These are phyloP conservation scores for Lotmaria passim DNA, from an alignment of 208 protist species.

Conservation along the genomic window DNA sequence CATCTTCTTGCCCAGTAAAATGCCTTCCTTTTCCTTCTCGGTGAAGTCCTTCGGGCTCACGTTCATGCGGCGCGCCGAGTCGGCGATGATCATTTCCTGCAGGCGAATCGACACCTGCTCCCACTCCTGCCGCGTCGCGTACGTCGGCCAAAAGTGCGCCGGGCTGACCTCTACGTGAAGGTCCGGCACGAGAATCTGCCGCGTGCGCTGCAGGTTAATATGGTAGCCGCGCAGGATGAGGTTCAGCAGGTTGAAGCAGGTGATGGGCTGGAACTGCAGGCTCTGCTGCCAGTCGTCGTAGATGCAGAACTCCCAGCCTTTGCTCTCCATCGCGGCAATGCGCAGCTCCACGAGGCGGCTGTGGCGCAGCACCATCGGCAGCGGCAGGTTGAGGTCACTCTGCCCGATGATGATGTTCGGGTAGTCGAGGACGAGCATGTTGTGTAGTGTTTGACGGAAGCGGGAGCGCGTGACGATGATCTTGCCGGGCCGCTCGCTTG, in stretches of 20 bases:
- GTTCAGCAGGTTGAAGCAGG: constrained; percentile 99
- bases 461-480: constrained; percentile 99
- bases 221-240: constrained; percentile 99
- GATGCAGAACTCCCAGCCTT: constrained; percentile 99
- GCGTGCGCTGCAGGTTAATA: constrained; percentile 97
- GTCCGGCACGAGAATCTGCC: constrained; percentile 98
- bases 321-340: constrained; percentile 98
- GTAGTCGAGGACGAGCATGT: constrained; percentile 99
- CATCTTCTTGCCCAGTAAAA: constrained; percentile 99
- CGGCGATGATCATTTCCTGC: constrained; percentile 99
- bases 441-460: constrained; percentile 93
- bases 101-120: constrained; percentile 97
- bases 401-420: constrained; percentile 99
- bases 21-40: constrained; percentile 99
- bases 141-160: constrained; percentile 99
- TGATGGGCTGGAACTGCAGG: constrained; percentile 97
- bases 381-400: constrained; percentile 99
- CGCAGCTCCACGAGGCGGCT: constrained; percentile 99
- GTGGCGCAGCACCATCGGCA: constrained; percentile 99
- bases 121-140: constrained; percentile 98
- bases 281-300: constrained; percentile 99
- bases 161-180: constrained; percentile 95
- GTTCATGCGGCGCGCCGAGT: constrained; percentile 99
- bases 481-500: constrained; percentile 99
- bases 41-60: constrained; percentile 99